phyloP scores from a whole-genome alignment of 202 grass and related monocot species.

The Panicum hallii region DNA sequence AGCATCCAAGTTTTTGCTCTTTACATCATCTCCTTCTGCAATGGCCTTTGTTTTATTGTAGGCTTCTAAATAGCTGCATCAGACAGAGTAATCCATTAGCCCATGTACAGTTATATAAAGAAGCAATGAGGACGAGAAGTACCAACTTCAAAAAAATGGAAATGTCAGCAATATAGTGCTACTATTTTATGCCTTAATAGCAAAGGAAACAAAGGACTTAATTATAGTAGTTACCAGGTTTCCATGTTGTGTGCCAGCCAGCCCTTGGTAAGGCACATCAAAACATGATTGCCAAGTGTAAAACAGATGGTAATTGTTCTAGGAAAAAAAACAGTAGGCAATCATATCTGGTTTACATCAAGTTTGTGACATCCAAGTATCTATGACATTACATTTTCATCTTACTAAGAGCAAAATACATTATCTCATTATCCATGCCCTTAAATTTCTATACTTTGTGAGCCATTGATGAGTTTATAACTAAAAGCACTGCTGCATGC shows the following conservation, averaged over 20 bases:
- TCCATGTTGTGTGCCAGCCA: not conserved
- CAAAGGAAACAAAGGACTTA: not conserved
- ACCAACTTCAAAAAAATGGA: not conserved
- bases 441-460: not conserved
- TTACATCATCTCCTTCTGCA: slow-evolving; percentile 64
- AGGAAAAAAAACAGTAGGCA: too few relatives aligned
- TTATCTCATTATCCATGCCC: not conserved
- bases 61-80: slow-evolving; percentile 90
- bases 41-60: slow-evolving; percentile 87
- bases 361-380: not conserved
- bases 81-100: slow-evolving; percentile 33
- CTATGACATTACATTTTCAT: too few relatives aligned
- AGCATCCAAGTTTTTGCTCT: slow-evolving; percentile 56
- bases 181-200: not conserved
- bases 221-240: not conserved
- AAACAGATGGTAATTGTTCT: not conserved
- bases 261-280: not conserved
- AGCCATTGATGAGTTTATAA: not conserved
- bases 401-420: not conserved
- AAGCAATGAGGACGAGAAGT: not conserved
- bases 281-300: not conserved
- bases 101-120: slow-evolving; percentile 6
- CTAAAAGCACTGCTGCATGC: too few relatives aligned
- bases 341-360: too few relatives aligned
- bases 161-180: not conserved